phyloP scores from a whole-genome alignment of 306 rosid species.

The Arachis stenosperma region DNA sequence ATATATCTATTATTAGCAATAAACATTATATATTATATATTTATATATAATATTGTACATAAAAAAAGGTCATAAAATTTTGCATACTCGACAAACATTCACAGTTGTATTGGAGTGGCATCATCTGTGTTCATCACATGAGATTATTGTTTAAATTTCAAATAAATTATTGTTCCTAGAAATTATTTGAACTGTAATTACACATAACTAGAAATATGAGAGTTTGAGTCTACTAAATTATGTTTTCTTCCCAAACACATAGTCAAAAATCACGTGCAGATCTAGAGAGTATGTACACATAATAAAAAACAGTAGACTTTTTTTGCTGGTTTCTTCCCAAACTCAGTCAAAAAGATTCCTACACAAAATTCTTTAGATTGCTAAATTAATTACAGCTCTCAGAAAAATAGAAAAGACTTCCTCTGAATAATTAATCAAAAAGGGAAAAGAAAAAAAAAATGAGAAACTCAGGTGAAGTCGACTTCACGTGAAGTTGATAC shows the following conservation, averaged over 20 bases:
- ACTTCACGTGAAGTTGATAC: no score
- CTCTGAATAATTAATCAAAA: background rate
- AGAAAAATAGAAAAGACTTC: background rate
- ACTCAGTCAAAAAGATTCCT: no score
- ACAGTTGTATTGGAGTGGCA: background rate
- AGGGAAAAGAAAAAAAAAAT: no score
- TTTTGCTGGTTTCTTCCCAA: no score
- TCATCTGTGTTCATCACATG: constrained; percentile 41
- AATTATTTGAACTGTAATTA: background rate
- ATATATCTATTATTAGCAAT: no score
- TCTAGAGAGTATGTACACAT: background rate
- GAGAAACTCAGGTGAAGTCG: no score
- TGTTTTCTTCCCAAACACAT: background rate
- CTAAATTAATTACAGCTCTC: no score
- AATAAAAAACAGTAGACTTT: background rate
- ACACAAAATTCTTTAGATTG: no score
- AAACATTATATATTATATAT: no score
- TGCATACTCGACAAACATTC: background rate
- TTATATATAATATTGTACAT: no score
- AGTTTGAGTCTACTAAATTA: background rate
- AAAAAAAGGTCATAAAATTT: background rate
- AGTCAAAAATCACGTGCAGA: background rate
- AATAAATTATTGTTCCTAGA: constrained; percentile 8
- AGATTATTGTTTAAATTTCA: background rate
- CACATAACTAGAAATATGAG: background rate